Evolutionary conservation across 305 asterid genomes (phyloP).

Genomic region (Solanum aculeatissimum): DNA sequence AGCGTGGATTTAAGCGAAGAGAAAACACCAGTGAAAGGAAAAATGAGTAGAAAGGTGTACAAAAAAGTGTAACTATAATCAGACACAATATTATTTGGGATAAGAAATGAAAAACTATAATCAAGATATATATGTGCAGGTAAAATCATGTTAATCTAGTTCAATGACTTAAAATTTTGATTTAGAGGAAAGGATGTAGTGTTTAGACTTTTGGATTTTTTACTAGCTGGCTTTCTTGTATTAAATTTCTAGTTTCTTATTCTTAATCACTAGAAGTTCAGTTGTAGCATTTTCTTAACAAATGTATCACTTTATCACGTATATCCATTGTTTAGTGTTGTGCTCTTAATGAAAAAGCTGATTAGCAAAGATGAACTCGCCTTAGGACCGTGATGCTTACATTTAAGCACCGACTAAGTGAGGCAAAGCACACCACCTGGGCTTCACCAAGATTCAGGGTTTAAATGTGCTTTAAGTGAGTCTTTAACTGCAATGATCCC

Average conservation of each 20-base stretch:
- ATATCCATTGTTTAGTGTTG: background rate
- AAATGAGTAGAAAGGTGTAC: background rate
- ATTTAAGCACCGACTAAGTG: background rate
- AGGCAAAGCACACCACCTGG: background rate
- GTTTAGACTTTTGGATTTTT: background rate
- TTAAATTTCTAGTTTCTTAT: background rate
- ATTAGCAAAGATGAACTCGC: background rate
- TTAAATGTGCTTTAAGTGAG: background rate
- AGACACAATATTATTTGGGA: background rate
- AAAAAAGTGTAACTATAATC: background rate
- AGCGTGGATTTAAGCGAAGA: background rate
- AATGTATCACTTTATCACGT: background rate
- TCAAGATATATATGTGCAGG: background rate
- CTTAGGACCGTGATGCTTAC: background rate
- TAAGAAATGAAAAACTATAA: background rate
- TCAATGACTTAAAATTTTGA: background rate
- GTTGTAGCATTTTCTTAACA: background rate
- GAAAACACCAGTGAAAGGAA: background rate
- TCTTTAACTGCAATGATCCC: background rate
- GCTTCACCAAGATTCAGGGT: background rate
- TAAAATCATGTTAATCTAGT: background rate
- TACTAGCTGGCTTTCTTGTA: background rate
- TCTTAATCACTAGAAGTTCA: background rate
- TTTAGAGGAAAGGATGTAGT: background rate
- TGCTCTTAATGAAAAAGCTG: background rate